Percentiles rank a stretch among this genome's conserved stretches.
phyloP scores from a whole-genome alignment of 2,329 filamentous ascomycete species.

The Dothistroma pini region DNA sequence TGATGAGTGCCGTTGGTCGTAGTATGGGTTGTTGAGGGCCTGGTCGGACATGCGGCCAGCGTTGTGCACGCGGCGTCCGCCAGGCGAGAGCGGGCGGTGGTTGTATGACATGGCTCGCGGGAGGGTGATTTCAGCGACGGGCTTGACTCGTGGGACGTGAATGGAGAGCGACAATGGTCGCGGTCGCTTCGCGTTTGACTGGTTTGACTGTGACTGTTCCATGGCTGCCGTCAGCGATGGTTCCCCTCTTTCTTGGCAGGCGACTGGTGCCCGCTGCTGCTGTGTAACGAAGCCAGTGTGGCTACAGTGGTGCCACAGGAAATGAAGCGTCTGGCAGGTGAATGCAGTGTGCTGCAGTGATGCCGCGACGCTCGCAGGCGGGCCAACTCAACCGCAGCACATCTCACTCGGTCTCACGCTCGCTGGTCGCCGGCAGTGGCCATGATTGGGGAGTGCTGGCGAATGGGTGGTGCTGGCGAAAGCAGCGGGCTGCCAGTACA shows the following conservation, averaged over 20 bases:
- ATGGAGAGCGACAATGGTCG: conserved; percentile 14
- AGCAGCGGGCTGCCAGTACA: neutral
- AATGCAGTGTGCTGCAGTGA: neutral
- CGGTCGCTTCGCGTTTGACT: conserved; percentile 1
- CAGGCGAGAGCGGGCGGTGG: conserved; percentile 35
- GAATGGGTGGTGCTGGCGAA: neutral
- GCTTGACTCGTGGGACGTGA: conserved; percentile 23
- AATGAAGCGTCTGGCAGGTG: neutral
- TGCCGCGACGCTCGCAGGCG: neutral
- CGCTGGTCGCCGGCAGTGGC: neutral
- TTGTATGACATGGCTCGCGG: conserved; percentile 31
- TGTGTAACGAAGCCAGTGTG: conserved; percentile 4
- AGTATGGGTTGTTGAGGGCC: conserved; percentile 31
- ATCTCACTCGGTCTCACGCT: neutral
- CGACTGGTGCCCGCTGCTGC: neutral
- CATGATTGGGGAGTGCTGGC: neutral
- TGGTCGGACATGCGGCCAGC: conserved; percentile 31
- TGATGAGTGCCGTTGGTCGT: conserved; percentile 24
- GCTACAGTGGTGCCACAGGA: neutral
- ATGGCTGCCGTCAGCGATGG: conserved; percentile 8
- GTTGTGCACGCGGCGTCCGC: conserved; percentile 34
- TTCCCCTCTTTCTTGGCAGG: neutral
- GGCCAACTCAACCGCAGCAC: neutral
- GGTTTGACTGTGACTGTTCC: conserved; percentile 5
- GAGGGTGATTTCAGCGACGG: conserved; percentile 20